These are phyloP conservation scores for Phytopythium chamaehyphon DNA, from an alignment of 352 stramenopile genomes.

Conservation along the genomic window DNA sequence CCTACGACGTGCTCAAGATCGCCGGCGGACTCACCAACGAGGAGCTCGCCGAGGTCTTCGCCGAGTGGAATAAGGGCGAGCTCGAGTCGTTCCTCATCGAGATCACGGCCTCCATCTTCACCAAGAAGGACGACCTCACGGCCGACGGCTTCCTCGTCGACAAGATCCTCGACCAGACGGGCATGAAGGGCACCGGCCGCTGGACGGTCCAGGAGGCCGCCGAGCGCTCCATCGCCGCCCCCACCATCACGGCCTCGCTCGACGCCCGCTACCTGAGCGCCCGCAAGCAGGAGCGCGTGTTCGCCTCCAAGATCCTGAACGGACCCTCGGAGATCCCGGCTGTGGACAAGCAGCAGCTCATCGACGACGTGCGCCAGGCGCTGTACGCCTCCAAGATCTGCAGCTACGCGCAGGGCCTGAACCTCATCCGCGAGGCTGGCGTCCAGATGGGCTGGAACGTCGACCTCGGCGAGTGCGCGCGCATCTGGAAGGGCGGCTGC, in stretches of 20 bases:
- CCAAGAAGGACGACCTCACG: constrained; percentile 95
- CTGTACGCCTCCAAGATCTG: constrained; percentile 99
- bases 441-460: constrained; percentile 97
- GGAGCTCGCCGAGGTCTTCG: constrained; percentile 92
- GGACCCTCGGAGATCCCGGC: constrained; percentile 91
- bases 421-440: constrained; percentile 93
- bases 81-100: constrained; percentile 98
- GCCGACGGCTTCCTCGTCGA: constrained; percentile 88
- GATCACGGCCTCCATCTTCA: constrained; percentile 97
- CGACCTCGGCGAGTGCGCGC: constrained; percentile 94
- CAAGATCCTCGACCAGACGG: constrained; percentile 98
- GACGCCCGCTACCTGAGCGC: constrained; percentile 95
- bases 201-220: constrained; percentile 96
- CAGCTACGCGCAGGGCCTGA: constrained; percentile 96
- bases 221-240: constrained; percentile 94
- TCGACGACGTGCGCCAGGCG: constrained; percentile 95
- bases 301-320: constrained; percentile 91
- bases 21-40: constrained; percentile 88
- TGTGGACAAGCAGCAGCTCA: constrained; percentile 93
- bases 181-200: constrained; percentile 98
- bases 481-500: constrained; percentile 99
- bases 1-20: constrained; percentile 97
- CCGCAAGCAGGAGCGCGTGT: constrained; percentile 95
- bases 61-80: constrained; percentile 97
- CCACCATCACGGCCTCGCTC: constrained; percentile 97